Evolutionary conservation across 148 eudicot genomes (phyloP).

Genomic region (Silene conica): DNA sequence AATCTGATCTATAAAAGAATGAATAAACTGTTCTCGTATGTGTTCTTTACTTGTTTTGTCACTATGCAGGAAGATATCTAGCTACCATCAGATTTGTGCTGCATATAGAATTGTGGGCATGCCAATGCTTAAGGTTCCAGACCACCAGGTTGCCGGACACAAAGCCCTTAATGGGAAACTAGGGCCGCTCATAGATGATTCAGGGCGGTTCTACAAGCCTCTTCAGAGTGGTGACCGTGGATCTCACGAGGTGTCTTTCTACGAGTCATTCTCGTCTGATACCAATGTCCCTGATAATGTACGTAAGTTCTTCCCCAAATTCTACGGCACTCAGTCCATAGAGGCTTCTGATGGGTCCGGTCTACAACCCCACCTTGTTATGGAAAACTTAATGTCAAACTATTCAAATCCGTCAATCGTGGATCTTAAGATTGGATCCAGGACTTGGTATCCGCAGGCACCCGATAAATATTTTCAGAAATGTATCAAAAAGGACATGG

Average conservation of each 20-base stretch:
- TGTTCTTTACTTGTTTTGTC: background rate
- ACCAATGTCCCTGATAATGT: slow-evolving; percentile 42
- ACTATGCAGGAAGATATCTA: background rate
- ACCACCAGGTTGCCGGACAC: slow-evolving; percentile 92
- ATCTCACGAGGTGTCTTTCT: slow-evolving; percentile 57
- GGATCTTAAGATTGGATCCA: slow-evolving; percentile 65
- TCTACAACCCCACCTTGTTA: slow-evolving; percentile 52
- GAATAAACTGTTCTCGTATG: background rate
- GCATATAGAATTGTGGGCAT: background rate
- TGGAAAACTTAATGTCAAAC: slow-evolving; percentile 45
- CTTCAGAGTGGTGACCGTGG: slow-evolving; percentile 75
- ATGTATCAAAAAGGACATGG: slow-evolving; percentile 63
- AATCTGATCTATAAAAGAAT: background rate
- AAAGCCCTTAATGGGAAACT: slow-evolving; percentile 52
- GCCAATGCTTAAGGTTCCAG: slow-evolving; percentile 39
- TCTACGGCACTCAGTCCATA: slow-evolving; percentile 52
- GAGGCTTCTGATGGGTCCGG: slow-evolving; percentile 84
- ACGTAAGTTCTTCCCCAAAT: slow-evolving; percentile 60
- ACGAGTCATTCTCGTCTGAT: slow-evolving; percentile 50
- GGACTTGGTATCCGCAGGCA: slow-evolving; percentile 75
- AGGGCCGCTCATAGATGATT: slow-evolving; percentile 72
- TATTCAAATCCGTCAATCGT: slow-evolving; percentile 60
- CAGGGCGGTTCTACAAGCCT: slow-evolving; percentile 87
- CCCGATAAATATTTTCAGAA: slow-evolving; percentile 64
- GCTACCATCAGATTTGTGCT: background rate